A percentile compares a stretch with the other conserved stretches of the same genome.
phyloP scores from a whole-genome alignment of 768 basidiomycete genomes.

The Cubamyces sp. region DNA sequence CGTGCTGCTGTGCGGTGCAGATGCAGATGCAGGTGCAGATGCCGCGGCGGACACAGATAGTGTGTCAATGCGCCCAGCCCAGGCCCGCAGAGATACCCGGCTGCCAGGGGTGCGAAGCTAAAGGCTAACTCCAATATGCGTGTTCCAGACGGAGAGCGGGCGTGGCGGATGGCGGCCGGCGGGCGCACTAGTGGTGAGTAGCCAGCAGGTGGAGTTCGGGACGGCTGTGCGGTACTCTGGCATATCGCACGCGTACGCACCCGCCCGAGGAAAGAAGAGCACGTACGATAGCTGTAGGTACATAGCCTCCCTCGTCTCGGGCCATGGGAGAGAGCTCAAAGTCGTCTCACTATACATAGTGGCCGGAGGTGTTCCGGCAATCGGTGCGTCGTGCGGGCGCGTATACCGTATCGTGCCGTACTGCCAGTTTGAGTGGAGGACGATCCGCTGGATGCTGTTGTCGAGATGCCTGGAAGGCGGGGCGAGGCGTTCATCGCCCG shows the following conservation, averaged over 20 bases:
- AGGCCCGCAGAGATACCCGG: too few relatives aligned
- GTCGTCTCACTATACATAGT: neutral
- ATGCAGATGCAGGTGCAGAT: too few relatives aligned
- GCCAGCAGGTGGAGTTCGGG: neutral
- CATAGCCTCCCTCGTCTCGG: neutral
- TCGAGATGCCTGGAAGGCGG: neutral
- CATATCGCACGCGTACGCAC: too few relatives aligned
- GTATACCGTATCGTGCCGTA: neutral
- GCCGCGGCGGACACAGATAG: too few relatives aligned
- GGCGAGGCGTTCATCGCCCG: too few relatives aligned
- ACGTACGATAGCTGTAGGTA: too few relatives aligned
- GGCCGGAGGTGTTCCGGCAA: constrained; percentile 15
- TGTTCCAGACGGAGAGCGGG: neutral
- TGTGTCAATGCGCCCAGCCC: neutral
- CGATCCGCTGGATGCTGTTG: constrained; percentile 8
- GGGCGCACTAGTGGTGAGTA: constrained; percentile 5
- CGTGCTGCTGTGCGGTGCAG: neutral
- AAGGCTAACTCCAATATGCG: constrained; percentile 9
- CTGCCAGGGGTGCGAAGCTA: constrained; percentile 5
- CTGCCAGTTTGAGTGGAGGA: constrained; percentile 1
- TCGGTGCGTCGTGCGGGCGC: neutral
- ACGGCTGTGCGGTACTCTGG: neutral
- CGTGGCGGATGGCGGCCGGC: neutral
- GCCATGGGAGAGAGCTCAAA: constrained; percentile 10
- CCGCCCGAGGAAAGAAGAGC: too few relatives aligned